Evolutionary conservation across 371 early-diverging fungal genomes (phyloP).

Genomic region (Mortierella sp.): DNA sequence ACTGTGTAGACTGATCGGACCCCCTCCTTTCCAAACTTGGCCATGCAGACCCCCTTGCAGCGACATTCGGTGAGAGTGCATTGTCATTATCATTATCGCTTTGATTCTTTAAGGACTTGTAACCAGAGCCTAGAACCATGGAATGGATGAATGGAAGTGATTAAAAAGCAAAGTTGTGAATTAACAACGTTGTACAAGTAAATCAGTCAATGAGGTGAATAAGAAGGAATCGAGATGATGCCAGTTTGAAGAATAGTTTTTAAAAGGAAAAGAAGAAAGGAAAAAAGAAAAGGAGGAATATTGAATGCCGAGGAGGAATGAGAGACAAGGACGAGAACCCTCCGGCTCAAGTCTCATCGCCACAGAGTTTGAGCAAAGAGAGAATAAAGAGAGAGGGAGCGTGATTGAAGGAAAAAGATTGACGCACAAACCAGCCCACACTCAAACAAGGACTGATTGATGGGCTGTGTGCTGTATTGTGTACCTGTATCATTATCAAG

Average conservation of each 20-base stretch:
- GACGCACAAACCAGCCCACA: too few species aligned
- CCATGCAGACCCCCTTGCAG: conserved; percentile 29
- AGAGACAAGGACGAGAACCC: too few species aligned
- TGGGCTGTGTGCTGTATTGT: neutral
- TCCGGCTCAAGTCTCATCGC: too few species aligned
- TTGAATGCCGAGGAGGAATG: too few species aligned
- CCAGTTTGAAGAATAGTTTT: neutral
- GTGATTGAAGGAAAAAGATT: neutral
- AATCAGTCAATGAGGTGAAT: neutral
- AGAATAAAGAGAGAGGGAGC: neutral
- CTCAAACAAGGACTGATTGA: too few species aligned
- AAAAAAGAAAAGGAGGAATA: neutral
- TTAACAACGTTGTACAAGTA: neutral
- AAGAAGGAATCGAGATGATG: neutral
- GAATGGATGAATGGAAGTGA: neutral
- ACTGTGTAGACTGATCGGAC: conserved; percentile 31
- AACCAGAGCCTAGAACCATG: conserved; percentile 49
- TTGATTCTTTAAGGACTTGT: conserved; percentile 29
- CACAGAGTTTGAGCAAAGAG: neutral
- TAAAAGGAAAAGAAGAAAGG: neutral
- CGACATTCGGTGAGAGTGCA: conserved; percentile 8
- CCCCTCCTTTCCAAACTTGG: conserved; percentile 25
- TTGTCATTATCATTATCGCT: conserved; percentile 17
- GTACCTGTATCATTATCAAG: neutral
- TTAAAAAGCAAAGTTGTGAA: too few species aligned